phyloP scores from a whole-genome alignment of 176 grass and related monocot species.

The Hordeum marinum region DNA sequence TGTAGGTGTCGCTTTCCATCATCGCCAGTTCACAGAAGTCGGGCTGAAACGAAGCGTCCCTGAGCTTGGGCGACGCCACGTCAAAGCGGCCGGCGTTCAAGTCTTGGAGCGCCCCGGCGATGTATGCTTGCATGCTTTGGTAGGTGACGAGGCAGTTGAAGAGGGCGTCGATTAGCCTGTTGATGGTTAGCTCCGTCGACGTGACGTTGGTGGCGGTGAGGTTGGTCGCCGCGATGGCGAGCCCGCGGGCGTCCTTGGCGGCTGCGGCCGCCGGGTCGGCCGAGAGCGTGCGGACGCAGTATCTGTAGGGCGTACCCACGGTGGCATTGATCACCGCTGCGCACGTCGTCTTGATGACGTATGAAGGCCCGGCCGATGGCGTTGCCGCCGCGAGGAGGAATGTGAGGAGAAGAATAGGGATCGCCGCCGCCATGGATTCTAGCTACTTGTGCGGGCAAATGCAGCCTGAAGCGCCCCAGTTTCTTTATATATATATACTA shows the following conservation, averaged over 20 bases:
- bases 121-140: not conserved
- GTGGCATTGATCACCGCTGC: not conserved
- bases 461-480: no score
- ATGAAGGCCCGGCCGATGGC: not conserved
- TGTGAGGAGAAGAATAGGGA: no score
- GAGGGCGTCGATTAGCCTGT: not conserved
- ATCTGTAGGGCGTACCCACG: not conserved
- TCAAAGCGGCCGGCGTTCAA: not conserved
- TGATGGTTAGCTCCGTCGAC: not conserved
- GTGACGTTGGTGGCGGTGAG: slow-evolving; percentile 13
- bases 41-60: not conserved
- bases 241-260: not conserved
- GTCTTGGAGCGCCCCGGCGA: not conserved
- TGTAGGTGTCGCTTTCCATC: not conserved
- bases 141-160: not conserved
- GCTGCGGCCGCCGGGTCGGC: not conserved
- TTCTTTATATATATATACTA: no score
- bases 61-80: not conserved
- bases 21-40: not conserved
- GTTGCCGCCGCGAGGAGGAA: not conserved
- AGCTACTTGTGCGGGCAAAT: no score
- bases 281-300: slow-evolving; percentile 15
- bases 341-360: not conserved
- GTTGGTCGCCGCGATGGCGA: slow-evolving; percentile 19
- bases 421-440: no score